Conservation (phyloP, 441 rosid genomes). For the Biscutella auriculata region DNA sequence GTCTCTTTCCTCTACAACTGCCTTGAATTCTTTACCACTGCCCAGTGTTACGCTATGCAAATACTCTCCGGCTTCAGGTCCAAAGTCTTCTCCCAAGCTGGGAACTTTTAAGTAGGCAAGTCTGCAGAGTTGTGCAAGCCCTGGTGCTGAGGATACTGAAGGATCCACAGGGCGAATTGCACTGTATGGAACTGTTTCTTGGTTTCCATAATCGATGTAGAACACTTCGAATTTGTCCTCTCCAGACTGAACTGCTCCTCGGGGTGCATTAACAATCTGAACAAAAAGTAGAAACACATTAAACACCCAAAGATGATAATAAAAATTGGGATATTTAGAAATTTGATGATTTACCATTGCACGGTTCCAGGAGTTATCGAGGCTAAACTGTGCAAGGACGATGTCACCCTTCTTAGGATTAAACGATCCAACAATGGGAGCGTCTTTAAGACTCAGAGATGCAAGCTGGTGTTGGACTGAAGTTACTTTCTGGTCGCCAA, state of each 20-base stretch:
- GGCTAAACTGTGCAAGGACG: conserved; percentile 83
- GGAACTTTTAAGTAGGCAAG: conserved; percentile 90
- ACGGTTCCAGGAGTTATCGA: conserved; percentile 92
- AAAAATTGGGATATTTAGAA: not conserved
- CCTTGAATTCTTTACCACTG: conserved; percentile 61
- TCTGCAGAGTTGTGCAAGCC: conserved; percentile 86
- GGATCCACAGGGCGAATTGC: conserved; percentile 63
- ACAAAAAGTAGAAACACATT: conserved; percentile 3
- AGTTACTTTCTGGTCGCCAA: conserved; percentile 66
- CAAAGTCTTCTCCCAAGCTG: conserved; percentile 62
- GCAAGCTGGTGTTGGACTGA: conserved; percentile 79
- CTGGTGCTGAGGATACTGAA: conserved; percentile 57
- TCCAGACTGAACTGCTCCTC: conserved; percentile 54
- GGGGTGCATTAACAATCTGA: conserved; percentile 85
- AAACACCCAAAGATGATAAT: not conserved
- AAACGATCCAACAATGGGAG: conserved; percentile 82
- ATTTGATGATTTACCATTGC: conserved; percentile 58
- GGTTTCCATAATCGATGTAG: conserved; percentile 91
- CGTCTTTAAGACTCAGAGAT: conserved; percentile 59
- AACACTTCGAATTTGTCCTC: conserved; percentile 83
- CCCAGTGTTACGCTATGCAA: conserved; percentile 46
- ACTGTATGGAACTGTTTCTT: conserved; percentile 68
- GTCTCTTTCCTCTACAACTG: conserved; percentile 80
- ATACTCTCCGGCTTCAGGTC: conserved; percentile 72
- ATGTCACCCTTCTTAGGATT: conserved; percentile 82